Percentiles rank a stretch among this genome's conserved stretches.
These are phyloP conservation scores for Kernera saxatilis DNA, from an alignment of 345 rosid species.

Conservation along the genomic window DNA sequence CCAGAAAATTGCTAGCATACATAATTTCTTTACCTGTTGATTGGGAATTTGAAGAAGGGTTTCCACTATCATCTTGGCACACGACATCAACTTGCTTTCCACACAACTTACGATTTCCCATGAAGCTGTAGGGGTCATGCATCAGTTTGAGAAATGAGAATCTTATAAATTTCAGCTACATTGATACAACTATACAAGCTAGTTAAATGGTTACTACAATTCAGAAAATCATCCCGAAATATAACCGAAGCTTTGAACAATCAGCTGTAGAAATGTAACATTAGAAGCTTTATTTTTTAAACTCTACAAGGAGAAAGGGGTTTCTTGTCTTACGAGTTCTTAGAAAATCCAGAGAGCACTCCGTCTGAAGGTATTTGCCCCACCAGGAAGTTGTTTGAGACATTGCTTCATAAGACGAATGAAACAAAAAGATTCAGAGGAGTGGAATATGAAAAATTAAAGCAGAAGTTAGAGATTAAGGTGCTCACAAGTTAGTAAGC, in stretches of 20 bases:
- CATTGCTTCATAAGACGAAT: slow-evolving; percentile 51
- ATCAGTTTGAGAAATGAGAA: slow-evolving; percentile 10
- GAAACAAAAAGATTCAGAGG: neutral
- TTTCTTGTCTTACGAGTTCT: slow-evolving; percentile 60
- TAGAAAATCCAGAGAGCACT: slow-evolving; percentile 49
- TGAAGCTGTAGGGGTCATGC: slow-evolving; percentile 45
- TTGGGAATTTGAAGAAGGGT: slow-evolving; percentile 38
- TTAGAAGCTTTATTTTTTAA: neutral
- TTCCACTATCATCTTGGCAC: slow-evolving; percentile 55
- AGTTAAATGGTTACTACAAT: neutral
- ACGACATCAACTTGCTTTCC: slow-evolving; percentile 64
- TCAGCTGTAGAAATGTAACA: neutral
- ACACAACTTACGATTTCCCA: slow-evolving; percentile 75
- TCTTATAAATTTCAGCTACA: neutral
- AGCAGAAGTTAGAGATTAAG: slow-evolving; percentile 9
- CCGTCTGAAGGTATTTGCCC: slow-evolving; percentile 83
- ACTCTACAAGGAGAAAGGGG: neutral
- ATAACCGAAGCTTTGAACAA: neutral
- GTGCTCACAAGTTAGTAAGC: slow-evolving; percentile 33
- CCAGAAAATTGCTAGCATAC: neutral
- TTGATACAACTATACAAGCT: neutral
- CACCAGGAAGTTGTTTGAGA: slow-evolving; percentile 76
- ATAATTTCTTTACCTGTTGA: slow-evolving; percentile 42
- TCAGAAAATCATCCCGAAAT: neutral
- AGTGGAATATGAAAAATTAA: neutral